A percentile compares a stretch with the other conserved stretches of the same genome.
Conservation (phyloP, 2,329 filamentous ascomycete genomes). For the Cercospora sp. region DNA sequence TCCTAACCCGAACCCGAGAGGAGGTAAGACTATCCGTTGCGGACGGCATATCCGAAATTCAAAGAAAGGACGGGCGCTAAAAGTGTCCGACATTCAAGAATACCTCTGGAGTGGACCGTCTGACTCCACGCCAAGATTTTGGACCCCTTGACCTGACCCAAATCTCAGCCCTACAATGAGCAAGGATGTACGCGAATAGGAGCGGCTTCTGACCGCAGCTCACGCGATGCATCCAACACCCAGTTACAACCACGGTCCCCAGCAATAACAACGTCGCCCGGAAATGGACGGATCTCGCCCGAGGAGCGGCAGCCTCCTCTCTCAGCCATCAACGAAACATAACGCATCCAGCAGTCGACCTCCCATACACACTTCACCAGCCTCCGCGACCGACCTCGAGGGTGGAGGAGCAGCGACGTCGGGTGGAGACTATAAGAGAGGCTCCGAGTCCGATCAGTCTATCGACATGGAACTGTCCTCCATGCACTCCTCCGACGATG, state of each 20-base stretch:
- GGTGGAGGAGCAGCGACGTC: neutral
- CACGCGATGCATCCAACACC: conserved; percentile 1
- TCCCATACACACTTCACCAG: neutral
- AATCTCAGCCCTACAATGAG: neutral
- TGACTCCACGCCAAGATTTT: neutral
- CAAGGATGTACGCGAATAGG: conserved; percentile 1
- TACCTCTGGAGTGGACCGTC: neutral
- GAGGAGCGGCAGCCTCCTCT: conserved; percentile 1
- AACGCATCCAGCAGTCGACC: conserved; percentile 4
- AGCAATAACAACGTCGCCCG: neutral
- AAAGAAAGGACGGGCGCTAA: no score
- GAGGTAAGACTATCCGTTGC: no score
- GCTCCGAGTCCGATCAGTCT: conserved; percentile 19
- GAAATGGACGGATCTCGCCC: neutral
- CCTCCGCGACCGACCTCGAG: neutral
- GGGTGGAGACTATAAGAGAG: neutral
- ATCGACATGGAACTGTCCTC: conserved; percentile 27
- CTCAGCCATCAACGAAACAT: neutral
- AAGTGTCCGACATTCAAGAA: no score
- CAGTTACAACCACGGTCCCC: neutral
- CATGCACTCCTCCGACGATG: conserved; percentile 21
- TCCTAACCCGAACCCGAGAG: no score
- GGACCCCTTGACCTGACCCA: conserved; percentile 2
- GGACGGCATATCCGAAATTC: no score
- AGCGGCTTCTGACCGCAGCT: conserved; percentile 2